Evolutionary conservation across 1,284 basidiomycete species (phyloP), one percentile per base, ranked within the genome.

Genomic region (Crucibulum cyathiforme): DNA sequence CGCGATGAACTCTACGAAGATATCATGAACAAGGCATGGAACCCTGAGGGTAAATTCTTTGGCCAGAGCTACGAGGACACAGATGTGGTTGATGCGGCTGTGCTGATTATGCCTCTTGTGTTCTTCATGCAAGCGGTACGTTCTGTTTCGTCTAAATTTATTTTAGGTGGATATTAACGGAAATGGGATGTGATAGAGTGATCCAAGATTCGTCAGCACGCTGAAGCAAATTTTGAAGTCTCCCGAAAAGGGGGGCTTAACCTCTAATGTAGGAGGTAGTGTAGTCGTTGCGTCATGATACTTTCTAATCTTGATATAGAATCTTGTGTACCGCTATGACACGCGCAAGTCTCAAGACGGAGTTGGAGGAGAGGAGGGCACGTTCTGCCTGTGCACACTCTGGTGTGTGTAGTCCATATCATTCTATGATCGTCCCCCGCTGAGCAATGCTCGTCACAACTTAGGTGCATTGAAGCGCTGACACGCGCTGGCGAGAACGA

Each of bases 301-400:
- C 43, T 56, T 9, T 53, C 37, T n/a, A 1, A 43, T 19, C 6
- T 38, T 34, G 9, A 3, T 54, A 7, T 48, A 90, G 88, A 86
- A 85, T 61, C 78, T 92, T 8, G 90, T 93, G 6, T 93, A 88
- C 67, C 86, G 92, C 2, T 95, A 94, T 70, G 93, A 97, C 70
- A 89, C 92, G 10, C 77, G 73, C 36, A 90, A 92, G 72, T 86
- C 92, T 0, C 89, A 94, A 60, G 96, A 97, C 70, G 96, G 95
- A 7, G 93, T 97, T 17, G 95, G 95, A 6, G 95, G 96, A 1
- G 93, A 95, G 64, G 95, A 96, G 75, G 95, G 95, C 8, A 93
- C 90, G 0, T 93, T 93, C 74, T 91, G 90, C 64, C 75, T 93
- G 19, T 93, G 90, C 69, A 94, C 92, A 0, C 75, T 94, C 6